Evolutionary conservation across 306 rosid species (phyloP), one percentile per base, ranked within the genome.

Genomic region (Hippophae tibetana): DNA sequence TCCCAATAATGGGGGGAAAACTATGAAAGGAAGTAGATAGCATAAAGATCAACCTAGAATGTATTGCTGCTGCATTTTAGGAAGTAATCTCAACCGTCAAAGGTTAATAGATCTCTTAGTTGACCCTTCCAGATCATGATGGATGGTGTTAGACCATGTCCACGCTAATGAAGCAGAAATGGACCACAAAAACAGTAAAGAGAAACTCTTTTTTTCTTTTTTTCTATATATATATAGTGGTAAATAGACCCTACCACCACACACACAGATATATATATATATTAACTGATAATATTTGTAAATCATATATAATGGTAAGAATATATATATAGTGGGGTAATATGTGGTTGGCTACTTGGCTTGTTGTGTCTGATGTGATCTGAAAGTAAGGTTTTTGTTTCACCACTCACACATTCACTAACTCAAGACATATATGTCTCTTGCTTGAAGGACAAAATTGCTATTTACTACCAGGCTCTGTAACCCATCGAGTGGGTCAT

Each of bases 91-190:
- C 55, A 70, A 47, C 70, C 50, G 62, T 64, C 54, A 42, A 43
- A 61, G 10, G 43, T 12, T 60, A 69, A 52, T 62, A 58, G 42
- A 10, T 7, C 14, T 49, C 58, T 56, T 60, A 61, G 59, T 70
- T 79, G 73, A 79, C 68, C 58, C 67, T 70, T 73, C 67, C 74
- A 61, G 75, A 80, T 73, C 70, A 68, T 71, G 80, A 74, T 76
- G 76, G 69, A 56, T 74, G 86, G 73, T 82, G 85, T 77, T 83
- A 62, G 89, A 80, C 78, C 82, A 72, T 86, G 89, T 80, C 85
- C 76, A 74, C 83, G 74, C 83, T 68, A 72, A 60, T 27, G 80
- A 77, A 78, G 68, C 74, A 72, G 57, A 40, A 52, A 43, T 56
- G 67, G 77, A 69, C 82, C 73, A 57, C 58, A 51, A 44, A 60